phyloP scores from a whole-genome alignment of 164 flowering plant genomes.

The Tinospora cordifolia region DNA sequence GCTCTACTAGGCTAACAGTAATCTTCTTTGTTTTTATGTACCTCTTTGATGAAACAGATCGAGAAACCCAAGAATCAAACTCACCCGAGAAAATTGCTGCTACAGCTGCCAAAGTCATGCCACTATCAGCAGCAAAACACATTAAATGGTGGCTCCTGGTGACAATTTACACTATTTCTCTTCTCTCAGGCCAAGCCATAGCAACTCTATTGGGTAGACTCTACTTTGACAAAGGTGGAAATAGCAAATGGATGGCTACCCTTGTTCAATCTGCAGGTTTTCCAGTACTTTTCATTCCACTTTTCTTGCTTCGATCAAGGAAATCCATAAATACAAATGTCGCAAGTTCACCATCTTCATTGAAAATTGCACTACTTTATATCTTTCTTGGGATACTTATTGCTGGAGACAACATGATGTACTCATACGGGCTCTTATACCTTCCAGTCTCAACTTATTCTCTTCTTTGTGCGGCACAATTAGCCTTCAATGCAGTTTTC shows the following conservation, averaged over 20 bases:
- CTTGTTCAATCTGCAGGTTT: conserved; percentile 26
- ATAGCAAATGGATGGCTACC: conserved; percentile 32
- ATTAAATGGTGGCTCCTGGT: conserved; percentile 33
- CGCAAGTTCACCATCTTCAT: background rate
- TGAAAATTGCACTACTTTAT: background rate
- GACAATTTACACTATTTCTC: conserved; percentile 19
- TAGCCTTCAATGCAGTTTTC: conserved; percentile 26
- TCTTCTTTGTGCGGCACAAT: conserved; percentile 26
- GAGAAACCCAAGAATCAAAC: conserved; percentile 20
- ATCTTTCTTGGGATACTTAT: background rate
- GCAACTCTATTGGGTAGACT: conserved; percentile 26
- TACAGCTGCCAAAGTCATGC: background rate
- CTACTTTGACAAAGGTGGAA: conserved; percentile 29
- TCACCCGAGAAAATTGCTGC: conserved; percentile 11
- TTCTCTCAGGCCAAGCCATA: conserved; percentile 24
- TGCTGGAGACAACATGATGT: conserved; percentile 24
- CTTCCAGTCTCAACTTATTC: conserved; percentile 28
- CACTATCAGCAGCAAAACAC: background rate
- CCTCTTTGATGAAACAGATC: background rate
- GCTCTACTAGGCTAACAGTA: background rate
- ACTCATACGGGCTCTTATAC: conserved; percentile 25
- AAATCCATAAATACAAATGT: background rate
- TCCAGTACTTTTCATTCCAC: conserved; percentile 20
- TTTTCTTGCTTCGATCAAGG: conserved; percentile 8
- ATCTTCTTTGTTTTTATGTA: background rate